Evolutionary conservation across 257 asterid genomes (phyloP).

Genomic region (Solanum peruvianum): DNA sequence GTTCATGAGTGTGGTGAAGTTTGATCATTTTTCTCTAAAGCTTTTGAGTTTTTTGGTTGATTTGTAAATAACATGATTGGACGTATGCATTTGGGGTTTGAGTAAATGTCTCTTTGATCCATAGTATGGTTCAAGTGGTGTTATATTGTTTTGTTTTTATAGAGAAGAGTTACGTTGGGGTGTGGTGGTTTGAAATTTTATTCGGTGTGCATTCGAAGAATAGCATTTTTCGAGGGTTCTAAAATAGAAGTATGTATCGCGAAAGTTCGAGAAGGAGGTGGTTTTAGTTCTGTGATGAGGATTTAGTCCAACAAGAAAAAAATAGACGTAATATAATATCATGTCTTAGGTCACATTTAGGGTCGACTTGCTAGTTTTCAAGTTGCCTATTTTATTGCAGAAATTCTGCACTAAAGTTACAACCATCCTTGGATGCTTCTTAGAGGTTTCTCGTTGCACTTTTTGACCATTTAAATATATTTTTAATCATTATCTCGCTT

Average conservation of each 20-base stretch:
- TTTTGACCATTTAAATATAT: neutral
- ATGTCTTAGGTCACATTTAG: neutral
- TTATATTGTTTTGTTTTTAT: neutral
- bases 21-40: constrained; percentile 4
- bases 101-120: neutral
- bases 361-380: neutral
- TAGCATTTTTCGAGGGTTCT: neutral
- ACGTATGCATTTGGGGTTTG: neutral
- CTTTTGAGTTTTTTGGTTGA: neutral
- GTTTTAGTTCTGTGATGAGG: neutral
- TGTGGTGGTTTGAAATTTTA: neutral
- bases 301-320: neutral
- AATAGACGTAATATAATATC: neutral
- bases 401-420: neutral
- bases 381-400: neutral
- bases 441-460: neutral
- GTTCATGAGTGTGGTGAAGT: constrained; percentile 13
- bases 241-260: neutral
- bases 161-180: neutral
- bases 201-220: neutral
- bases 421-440: neutral
- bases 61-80: neutral
- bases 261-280: neutral
- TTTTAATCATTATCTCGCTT: neutral
- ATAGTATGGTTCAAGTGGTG: neutral